Evolutionary conservation across 2,329 filamentous ascomycete species (phyloP).

Genomic region (Fusarium cyanostomum): DNA sequence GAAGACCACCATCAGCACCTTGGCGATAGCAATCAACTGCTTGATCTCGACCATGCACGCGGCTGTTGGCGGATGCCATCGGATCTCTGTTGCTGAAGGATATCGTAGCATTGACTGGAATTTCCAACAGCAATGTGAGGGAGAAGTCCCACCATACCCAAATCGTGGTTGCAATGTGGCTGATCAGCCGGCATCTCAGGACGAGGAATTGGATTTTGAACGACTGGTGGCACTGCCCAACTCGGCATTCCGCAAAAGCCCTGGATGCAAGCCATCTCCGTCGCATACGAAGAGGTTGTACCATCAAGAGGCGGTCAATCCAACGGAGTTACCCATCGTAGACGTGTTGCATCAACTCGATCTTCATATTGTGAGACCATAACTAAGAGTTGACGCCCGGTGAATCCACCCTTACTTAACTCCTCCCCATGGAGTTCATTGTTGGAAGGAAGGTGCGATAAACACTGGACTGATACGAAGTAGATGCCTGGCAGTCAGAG

Average conservation of each 20-base stretch:
- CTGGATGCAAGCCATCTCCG: slow-evolving; percentile 12
- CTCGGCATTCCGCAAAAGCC: slow-evolving; percentile 5
- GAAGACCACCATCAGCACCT: not conserved
- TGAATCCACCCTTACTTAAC: not conserved
- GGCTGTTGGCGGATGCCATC: not conserved
- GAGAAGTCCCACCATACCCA: not conserved
- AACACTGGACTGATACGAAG: not conserved
- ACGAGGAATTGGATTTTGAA: slow-evolving; percentile 8
- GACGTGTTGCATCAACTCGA: not conserved
- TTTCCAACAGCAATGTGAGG: not conserved
- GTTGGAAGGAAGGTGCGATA: not conserved
- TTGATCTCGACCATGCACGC: not conserved
- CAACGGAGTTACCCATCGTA: not conserved
- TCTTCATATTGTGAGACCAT: not conserved
- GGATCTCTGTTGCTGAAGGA: not conserved
- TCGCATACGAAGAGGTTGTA: not conserved
- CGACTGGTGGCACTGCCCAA: slow-evolving; percentile 16
- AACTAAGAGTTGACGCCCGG: not conserved
- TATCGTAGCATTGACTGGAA: not conserved
- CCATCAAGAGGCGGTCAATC: slow-evolving; percentile 20
- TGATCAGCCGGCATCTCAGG: slow-evolving; percentile 6
- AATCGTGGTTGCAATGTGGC: slow-evolving; percentile 8
- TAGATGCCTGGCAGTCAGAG: not conserved
- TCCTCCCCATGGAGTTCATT: not conserved
- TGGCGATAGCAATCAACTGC: not conserved